A percentile compares a stretch with the other conserved stretches of the same genome.
phyloP scores from a whole-genome alignment of 1,284 basidiomycete species.

The Phlebopus sp. region DNA sequence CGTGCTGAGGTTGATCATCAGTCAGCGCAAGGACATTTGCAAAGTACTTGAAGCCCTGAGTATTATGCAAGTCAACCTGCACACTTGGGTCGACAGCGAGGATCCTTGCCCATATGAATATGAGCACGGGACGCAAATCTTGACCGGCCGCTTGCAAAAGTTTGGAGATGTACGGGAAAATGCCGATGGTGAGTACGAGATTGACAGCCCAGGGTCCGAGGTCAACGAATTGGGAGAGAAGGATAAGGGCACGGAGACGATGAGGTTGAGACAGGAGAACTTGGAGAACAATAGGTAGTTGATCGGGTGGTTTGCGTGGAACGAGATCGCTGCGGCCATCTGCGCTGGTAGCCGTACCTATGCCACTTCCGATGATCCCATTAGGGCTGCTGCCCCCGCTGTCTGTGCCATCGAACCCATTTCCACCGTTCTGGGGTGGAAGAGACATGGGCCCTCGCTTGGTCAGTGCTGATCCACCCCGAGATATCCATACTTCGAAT shows the following conservation, averaged over 20 bases:
- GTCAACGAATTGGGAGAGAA: conserved; percentile 97
- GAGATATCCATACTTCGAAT: conserved; percentile 97
- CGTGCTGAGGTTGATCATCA: conserved; percentile 49
- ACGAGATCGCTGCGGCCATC: conserved; percentile 52
- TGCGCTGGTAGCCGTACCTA: conserved; percentile 5
- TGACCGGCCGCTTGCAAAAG: conserved; percentile 92
- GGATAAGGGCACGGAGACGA: conserved; percentile 90
- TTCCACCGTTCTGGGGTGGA: conserved; percentile 42
- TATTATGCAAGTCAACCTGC: conserved; percentile 87
- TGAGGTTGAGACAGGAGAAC: conserved; percentile 96
- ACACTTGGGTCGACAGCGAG: conserved; percentile 93
- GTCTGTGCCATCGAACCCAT: conserved; percentile 30
- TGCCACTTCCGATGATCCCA: conserved; percentile 7
- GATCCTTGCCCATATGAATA: conserved; percentile 99
- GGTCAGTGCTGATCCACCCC: conserved; percentile 81
- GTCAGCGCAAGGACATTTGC: conserved; percentile 72
- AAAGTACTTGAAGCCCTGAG: conserved; percentile 88
- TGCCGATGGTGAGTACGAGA: conserved; percentile 95
- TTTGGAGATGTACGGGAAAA: conserved; percentile 98
- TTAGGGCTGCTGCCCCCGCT: conserved; percentile 11
- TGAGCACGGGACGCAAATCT: conserved; percentile 95
- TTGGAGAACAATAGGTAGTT: conserved; percentile 96
- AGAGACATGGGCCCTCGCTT: conserved; percentile 72
- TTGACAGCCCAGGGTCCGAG: conserved; percentile 98
- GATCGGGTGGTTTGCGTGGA: conserved; percentile 88